Conservation (phyloP, 2,329 filamentous ascomycete genomes). For the Magnaporthales sp. region DNA sequence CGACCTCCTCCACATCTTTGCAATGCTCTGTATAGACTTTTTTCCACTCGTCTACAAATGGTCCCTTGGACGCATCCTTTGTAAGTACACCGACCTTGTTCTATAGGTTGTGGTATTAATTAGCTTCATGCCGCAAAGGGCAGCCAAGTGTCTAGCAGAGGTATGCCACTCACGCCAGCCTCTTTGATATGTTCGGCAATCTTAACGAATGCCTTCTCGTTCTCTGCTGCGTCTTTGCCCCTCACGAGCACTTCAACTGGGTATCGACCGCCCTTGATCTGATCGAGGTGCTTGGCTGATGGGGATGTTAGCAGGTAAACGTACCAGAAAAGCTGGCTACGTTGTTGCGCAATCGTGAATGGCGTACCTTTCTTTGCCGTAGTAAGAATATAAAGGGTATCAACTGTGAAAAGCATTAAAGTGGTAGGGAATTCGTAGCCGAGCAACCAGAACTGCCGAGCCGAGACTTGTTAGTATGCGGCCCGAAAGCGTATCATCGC, state of each 20-base stretch:
- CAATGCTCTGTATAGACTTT: slow-evolving; percentile 67
- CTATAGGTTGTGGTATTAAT: slow-evolving; percentile 29
- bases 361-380: slow-evolving; percentile 89
- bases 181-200: slow-evolving; percentile 80
- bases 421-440: slow-evolving; percentile 98
- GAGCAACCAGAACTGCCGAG: slow-evolving; percentile 81
- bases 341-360: not conserved
- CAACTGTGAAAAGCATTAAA: slow-evolving; percentile 82
- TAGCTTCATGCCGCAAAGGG: not conserved
- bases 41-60: slow-evolving; percentile 96
- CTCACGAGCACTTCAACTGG: slow-evolving; percentile 87
- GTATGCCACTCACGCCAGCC: slow-evolving; percentile 62
- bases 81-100: slow-evolving; percentile 83
- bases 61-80: slow-evolving; percentile 77
- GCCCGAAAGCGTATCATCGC: slow-evolving; percentile 6
- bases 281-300: slow-evolving; percentile 83
- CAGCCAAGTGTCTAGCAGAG: no score
- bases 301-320: slow-evolving; percentile 2
- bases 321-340: not conserved
- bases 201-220: slow-evolving; percentile 81
- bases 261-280: slow-evolving; percentile 84
- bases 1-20: slow-evolving; percentile 82
- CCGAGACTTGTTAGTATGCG: not conserved
- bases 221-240: slow-evolving; percentile 84
- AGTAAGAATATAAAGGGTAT: slow-evolving; percentile 84